Evolutionary conservation across 441 rosid genomes (phyloP).

Genomic region (Brassica hybrid): DNA sequence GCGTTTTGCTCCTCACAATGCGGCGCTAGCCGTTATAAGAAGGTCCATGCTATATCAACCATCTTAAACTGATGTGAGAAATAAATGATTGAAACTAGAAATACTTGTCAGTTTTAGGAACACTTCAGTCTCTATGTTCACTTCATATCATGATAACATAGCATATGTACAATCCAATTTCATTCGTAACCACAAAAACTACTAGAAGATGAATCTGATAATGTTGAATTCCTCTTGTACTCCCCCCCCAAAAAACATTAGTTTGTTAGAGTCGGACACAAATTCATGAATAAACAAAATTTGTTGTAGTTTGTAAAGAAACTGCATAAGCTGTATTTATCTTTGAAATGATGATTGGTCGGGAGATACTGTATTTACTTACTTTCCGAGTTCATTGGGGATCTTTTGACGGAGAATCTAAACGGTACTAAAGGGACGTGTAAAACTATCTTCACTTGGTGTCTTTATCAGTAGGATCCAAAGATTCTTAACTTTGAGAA

Average conservation of each 20-base stretch:
- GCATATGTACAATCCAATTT: not conserved
- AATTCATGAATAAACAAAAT: not conserved
- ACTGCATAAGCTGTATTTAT: not conserved
- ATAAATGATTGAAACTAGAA: not conserved
- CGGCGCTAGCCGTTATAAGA: not conserved
- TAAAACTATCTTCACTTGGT: slow-evolving; percentile 37
- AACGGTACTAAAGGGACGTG: slow-evolving; percentile 30
- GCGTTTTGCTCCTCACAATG: too few relatives aligned
- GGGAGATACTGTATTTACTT: slow-evolving; percentile 6
- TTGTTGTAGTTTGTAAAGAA: not conserved
- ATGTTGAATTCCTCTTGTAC: not conserved
- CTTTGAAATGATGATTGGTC: not conserved
- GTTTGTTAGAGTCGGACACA: not conserved
- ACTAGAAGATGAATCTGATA: not conserved
- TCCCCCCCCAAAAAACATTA: not conserved
- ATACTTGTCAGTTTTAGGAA: not conserved
- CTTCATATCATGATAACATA: not conserved
- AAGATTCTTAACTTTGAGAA: slow-evolving; percentile 20
- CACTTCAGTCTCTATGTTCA: not conserved
- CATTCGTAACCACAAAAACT: not conserved
- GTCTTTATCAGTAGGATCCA: slow-evolving; percentile 36
- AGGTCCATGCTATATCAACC: not conserved
- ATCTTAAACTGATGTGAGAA: not conserved
- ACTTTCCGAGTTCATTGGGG: slow-evolving; percentile 38
- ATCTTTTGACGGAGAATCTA: slow-evolving; percentile 24